Evolutionary conservation across 139 green algal species (phyloP), one percentile per base, ranked within the genome.

Genomic region (Chlorella vulgaris): DNA sequence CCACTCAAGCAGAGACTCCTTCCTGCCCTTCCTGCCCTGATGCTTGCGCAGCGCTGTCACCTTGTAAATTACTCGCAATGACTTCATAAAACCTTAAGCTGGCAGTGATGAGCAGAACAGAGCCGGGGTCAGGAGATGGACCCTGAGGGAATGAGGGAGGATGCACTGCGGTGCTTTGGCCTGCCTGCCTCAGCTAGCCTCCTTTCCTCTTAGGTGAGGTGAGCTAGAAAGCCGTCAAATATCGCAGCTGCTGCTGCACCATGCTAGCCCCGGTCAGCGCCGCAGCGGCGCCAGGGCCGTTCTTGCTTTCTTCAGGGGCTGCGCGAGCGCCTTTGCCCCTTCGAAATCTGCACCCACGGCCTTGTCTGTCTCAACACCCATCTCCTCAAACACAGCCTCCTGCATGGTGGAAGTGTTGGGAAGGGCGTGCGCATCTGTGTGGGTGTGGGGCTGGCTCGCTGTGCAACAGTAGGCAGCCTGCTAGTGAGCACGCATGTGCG

Each of bases 291-390:
- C 55, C 55, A 65, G 55, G 5, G 22, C 55, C 18, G 55, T 65
- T 8, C 55, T 15, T 28, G 55, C 19, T 53, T 79, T 79, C 73
- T 79, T 79, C 3, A 31, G 2, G 2, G 73, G 73, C 73, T 79
- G 73, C 53, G 51, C 29, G 51, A 79, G 35, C 24, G 73, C 53
- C 53, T 68, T 68, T 8, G 73, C 73, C 2, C 73, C 73, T 33
- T 79, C 53, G 13, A 68, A 39, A 53, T 78, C 75, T 0, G 76
- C 84, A 5, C 88, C 92, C 31, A 83, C 84, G 10, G 82, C 78
- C 75, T 96, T 91, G 68, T 97, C 92, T 15, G 80, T 93, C 50
- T 96, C 92, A 1, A 97, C 76, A 3, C 93, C 94, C 24, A 96
- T 95, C 53, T 97, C 93, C 77, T 95, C 93, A 77, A 93, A 96